These are phyloP conservation scores for Trichosanthes truncata DNA, from an alignment of 306 rosid genomes.

Conservation along the genomic window DNA sequence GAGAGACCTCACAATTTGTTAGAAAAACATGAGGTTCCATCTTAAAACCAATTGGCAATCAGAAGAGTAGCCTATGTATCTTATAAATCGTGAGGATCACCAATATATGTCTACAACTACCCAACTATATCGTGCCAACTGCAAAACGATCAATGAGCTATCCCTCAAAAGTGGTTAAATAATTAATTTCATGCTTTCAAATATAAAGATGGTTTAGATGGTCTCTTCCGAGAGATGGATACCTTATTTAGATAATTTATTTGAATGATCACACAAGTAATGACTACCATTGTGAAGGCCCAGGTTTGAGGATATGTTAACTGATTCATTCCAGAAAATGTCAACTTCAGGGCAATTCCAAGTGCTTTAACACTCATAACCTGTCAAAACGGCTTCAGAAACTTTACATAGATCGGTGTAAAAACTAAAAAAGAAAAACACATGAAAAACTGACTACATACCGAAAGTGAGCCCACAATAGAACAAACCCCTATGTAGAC, in stretches of 20 bases:
- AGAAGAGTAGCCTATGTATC: too few relatives aligned
- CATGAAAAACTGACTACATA: background rate
- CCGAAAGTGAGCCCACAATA: conserved; percentile 14
- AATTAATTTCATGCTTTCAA: background rate
- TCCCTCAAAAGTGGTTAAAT: background rate
- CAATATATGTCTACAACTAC: background rate
- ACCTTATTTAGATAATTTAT: conserved; percentile 9
- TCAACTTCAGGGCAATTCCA: conserved; percentile 14
- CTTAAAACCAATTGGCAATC: too few relatives aligned
- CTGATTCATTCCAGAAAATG: conserved; percentile 13
- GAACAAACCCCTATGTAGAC: conserved; percentile 14
- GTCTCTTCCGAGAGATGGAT: background rate
- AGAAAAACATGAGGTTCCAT: too few relatives aligned
- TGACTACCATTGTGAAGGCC: conserved; percentile 7
- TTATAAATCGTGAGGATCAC: too few relatives aligned
- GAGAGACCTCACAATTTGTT: too few relatives aligned
- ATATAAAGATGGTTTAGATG: background rate
- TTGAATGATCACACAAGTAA: conserved; percentile 12
- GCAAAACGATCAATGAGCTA: background rate
- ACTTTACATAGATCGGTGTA: background rate
- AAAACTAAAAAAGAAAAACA: background rate
- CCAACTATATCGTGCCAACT: background rate
- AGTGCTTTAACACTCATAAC: conserved; percentile 14
- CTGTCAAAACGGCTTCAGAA: conserved; percentile 8
- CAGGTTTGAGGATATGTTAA: conserved; percentile 11